A percentile compares a stretch with the other conserved stretches of the same genome.
Conservation (phyloP, 345 rosid genomes). For the Pugionium cornutum region DNA sequence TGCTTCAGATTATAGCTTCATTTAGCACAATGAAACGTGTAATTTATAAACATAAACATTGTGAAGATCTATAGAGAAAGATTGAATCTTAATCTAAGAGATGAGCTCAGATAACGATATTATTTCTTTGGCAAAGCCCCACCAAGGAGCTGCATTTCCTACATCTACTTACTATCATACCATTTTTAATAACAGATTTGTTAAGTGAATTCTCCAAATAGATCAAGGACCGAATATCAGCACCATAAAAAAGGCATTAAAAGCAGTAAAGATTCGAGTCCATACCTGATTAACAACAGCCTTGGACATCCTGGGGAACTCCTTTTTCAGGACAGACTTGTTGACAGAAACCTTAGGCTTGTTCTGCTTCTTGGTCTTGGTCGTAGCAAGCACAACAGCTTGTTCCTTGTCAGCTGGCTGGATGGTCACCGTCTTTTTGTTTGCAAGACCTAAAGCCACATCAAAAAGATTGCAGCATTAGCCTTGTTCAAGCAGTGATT, state of each 20-base stretch:
- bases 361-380: slow-evolving; percentile 85
- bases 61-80: too few species aligned
- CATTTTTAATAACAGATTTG: too few species aligned
- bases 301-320: slow-evolving; percentile 75
- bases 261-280: neutral
- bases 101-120: too few species aligned
- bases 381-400: slow-evolving; percentile 64
- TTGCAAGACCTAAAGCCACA: slow-evolving; percentile 64
- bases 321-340: slow-evolving; percentile 68
- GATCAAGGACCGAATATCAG: neutral
- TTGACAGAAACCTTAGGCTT: slow-evolving; percentile 64
- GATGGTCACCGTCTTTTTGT: slow-evolving; percentile 75
- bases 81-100: too few species aligned
- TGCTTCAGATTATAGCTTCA: too few species aligned
- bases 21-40: too few species aligned
- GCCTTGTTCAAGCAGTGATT: neutral
- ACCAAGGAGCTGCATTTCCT: too few species aligned
- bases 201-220: too few species aligned
- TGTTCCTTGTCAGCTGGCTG: slow-evolving; percentile 66
- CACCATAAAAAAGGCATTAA: neutral
- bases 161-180: too few species aligned
- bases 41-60: too few species aligned
- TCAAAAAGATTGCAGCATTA: neutral
- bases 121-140: too few species aligned
- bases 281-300: slow-evolving; percentile 66